Evolutionary conservation across 768 basidiomycete genomes (phyloP).

Genomic region (Serpula lacrymans): DNA sequence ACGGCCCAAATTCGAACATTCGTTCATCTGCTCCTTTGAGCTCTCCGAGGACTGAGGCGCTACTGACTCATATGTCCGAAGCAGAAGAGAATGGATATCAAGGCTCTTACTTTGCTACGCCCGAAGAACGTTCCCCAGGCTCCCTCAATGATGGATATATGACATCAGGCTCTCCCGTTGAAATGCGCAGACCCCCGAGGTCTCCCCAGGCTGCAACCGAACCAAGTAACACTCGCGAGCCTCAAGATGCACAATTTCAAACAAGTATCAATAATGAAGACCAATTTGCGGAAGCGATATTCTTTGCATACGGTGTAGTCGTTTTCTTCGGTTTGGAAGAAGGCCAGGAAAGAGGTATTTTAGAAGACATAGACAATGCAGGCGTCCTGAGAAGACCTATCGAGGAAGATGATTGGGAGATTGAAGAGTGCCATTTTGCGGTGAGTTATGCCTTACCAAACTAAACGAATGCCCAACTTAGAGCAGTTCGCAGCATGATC

Average conservation of each 20-base stretch:
- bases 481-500: constrained; percentile 66
- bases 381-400: constrained; percentile 63
- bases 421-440: constrained; percentile 89
- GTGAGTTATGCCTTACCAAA: constrained; percentile 41
- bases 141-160: constrained; percentile 61
- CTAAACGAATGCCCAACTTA: constrained; percentile 5
- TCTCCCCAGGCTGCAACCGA: constrained; percentile 9
- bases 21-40: constrained; percentile 75
- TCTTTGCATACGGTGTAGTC: constrained; percentile 85
- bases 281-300: constrained; percentile 69
- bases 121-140: constrained; percentile 26
- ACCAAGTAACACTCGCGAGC: constrained; percentile 1
- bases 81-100: constrained; percentile 91
- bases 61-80: constrained; percentile 69
- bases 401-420: constrained; percentile 76
- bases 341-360: constrained; percentile 70
- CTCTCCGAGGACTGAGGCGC: constrained; percentile 50
- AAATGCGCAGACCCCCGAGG: constrained; percentile 24
- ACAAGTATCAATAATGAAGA: constrained; percentile 31
- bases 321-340: constrained; percentile 91
- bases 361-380: constrained; percentile 79
- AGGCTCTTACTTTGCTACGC: constrained; percentile 68
- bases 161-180: constrained; percentile 38
- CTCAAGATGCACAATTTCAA: constrained; percentile 5
- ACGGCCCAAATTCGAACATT: constrained; percentile 78